phyloP scores from a whole-genome alignment of 352 stramenopile genomes.

The Pythium grandisporangium region DNA sequence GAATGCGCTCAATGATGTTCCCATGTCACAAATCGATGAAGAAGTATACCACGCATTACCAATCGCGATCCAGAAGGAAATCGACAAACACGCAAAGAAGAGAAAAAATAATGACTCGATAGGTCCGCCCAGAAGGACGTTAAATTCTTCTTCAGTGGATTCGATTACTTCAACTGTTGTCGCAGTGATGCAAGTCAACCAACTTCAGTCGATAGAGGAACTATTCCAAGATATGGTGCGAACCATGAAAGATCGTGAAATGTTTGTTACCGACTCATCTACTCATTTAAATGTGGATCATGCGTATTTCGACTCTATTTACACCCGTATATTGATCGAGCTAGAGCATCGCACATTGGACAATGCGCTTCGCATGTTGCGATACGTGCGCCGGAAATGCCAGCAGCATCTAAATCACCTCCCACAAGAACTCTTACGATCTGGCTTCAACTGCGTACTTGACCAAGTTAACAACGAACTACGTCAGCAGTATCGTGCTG shows the following conservation, averaged over 20 bases:
- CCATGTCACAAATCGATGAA: slow-evolving; percentile 69
- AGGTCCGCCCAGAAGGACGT: too few species aligned
- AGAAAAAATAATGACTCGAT: too few species aligned
- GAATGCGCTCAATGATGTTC: slow-evolving; percentile 54
- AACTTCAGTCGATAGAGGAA: slow-evolving; percentile 42
- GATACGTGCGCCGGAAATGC: slow-evolving; percentile 63
- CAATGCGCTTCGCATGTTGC: slow-evolving; percentile 51
- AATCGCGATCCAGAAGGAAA: slow-evolving; percentile 54
- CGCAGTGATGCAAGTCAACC: too few species aligned
- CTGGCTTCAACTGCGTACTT: slow-evolving; percentile 55
- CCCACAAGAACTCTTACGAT: background rate
- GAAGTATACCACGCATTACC: slow-evolving; percentile 70
- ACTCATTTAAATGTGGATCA: too few species aligned
- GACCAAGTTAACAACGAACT: slow-evolving; percentile 53
- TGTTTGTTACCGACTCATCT: too few species aligned
- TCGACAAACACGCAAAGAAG: slow-evolving; percentile 52
- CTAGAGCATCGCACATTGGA: slow-evolving; percentile 53
- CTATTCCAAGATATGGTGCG: too few species aligned
- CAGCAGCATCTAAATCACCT: background rate
- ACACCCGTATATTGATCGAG: slow-evolving; percentile 61
- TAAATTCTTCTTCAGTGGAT: background rate
- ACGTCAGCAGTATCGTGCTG: slow-evolving; percentile 28
- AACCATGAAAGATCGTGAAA: too few species aligned
- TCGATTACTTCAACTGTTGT: too few species aligned
- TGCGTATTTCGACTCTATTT: slow-evolving; percentile 79